Conservation (phyloP, 106 monocot species). For the Posidonia australis region DNA sequence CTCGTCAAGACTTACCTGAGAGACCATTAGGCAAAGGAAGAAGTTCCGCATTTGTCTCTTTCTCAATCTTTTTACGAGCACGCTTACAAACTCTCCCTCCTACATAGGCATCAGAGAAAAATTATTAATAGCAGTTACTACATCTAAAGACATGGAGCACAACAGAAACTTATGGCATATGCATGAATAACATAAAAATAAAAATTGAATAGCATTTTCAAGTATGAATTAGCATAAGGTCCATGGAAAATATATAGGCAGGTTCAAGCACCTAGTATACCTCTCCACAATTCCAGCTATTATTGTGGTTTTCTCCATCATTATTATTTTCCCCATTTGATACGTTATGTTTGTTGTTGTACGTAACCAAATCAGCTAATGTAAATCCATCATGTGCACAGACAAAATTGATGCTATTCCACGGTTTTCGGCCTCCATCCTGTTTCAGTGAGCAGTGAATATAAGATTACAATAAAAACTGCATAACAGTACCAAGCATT, state of each 20-base stretch:
- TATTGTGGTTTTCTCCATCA: constrained; percentile 94
- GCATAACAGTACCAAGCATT: too few relatives aligned
- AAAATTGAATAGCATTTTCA: too few relatives aligned
- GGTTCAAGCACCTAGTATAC: constrained; percentile 11
- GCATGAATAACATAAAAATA: neutral
- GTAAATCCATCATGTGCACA: constrained; percentile 98
- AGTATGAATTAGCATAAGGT: neutral
- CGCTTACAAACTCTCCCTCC: constrained; percentile 67
- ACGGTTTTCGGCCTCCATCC: constrained; percentile 81
- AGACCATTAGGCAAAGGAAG: constrained; percentile 87
- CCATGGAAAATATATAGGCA: neutral
- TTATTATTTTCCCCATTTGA: constrained; percentile 81
- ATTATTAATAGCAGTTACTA: too few relatives aligned
- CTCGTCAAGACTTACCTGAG: constrained; percentile 46
- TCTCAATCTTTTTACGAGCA: constrained; percentile 63
- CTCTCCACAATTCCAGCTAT: constrained; percentile 97
- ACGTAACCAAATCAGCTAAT: constrained; percentile 81
- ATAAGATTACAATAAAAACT: neutral
- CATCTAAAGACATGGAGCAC: too few relatives aligned
- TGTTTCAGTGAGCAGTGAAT: constrained; percentile 23
- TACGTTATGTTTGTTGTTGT: constrained; percentile 76
- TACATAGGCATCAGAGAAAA: constrained; percentile 7
- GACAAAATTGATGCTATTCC: constrained; percentile 87
- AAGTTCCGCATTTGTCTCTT: constrained; percentile 87
- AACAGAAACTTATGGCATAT: neutral